phyloP scores from a whole-genome alignment of 768 basidiomycete species.

The Inosperma sp. region DNA sequence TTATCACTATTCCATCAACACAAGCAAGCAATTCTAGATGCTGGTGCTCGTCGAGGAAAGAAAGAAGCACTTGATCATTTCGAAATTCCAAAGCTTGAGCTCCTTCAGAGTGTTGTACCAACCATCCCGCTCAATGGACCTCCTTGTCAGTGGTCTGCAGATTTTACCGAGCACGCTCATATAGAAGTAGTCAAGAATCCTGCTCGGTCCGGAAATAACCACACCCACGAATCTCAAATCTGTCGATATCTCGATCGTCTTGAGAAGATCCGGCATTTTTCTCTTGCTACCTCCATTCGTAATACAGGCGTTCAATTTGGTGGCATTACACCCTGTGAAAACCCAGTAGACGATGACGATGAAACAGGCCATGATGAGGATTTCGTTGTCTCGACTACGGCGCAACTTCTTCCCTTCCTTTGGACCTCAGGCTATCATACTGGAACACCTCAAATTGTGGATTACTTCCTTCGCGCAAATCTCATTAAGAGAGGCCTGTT shows the following conservation, averaged over 20 bases:
- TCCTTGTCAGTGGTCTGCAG: constrained; percentile 32
- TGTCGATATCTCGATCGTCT: constrained; percentile 26
- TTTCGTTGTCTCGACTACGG: not conserved
- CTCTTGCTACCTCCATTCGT: constrained; percentile 21
- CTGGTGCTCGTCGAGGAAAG: constrained; percentile 25
- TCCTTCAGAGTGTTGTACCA: constrained; percentile 29
- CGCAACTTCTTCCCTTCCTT: constrained; percentile 4
- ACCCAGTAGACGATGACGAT: not conserved
- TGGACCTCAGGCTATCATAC: not conserved
- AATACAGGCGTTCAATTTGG: constrained; percentile 11
- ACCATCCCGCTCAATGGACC: constrained; percentile 28
- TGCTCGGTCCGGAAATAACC: constrained; percentile 27
- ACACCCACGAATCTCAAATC: constrained; percentile 33
- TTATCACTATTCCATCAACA: constrained; percentile 30
- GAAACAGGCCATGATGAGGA: not conserved
- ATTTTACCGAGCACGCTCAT: constrained; percentile 32
- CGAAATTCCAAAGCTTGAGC: constrained; percentile 41
- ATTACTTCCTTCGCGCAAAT: constrained; percentile 1
- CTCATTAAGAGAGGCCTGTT: constrained; percentile 3
- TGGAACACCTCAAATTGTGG: not conserved
- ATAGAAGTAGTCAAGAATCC: constrained; percentile 32
- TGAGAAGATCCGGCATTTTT: constrained; percentile 30
- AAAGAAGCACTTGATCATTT: constrained; percentile 29
- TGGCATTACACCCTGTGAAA: not conserved
- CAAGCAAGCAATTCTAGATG: constrained; percentile 32